Base-by-base conservation (phyloP, 768 basidiomycete species). In the Mycena metata region DNA sequence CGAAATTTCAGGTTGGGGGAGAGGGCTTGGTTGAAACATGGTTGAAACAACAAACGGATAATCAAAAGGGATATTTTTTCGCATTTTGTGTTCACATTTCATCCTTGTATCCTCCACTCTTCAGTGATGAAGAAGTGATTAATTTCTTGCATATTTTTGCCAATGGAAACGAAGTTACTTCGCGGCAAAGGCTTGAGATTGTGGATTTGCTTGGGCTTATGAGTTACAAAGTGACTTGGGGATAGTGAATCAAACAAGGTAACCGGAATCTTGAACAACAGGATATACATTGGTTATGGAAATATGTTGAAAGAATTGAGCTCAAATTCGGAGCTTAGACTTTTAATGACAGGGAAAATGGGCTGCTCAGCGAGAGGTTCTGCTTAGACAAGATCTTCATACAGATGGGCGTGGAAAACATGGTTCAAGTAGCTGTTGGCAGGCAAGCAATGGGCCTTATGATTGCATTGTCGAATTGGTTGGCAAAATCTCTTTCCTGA, bases 401-500 rank as follows among this genome's bases (percentile, higher is more conserved):
- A 23, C 15, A 15, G 47, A 49, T 49, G 47, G 24, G 15, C 23
- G 24, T 49, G 47, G 47, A 49, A 49, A 49, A 49, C 21, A 49
- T 49, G 47, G 21, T 49, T 49, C 47, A 49, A 49, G 47, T 49
- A 49, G 47, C 47, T 49, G 47, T 49, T 49, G 47, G 47, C 47
- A 49, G 47, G 47, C n/a, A 49, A 49, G 47, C 47, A 49, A 49
- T n/a, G n/a, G n/a, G n/a, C n/a, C n/a, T n/a, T n/a, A n/a, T n/a
- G n/a, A n/a, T n/a, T n/a, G n/a, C n/a, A n/a, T n/a, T n/a, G n/a
- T n/a, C n/a, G n/a, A n/a, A n/a, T n/a, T n/a, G n/a, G n/a, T n/a
- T n/a, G n/a, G n/a, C n/a, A n/a, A n/a, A n/a, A n/a, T n/a, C n/a
- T n/a, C n/a, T n/a, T n/a, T n/a, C n/a, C n/a, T n/a, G n/a, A n/a